Conservation (phyloP, 2,329 filamentous ascomycete species). For the Exserohilum turcica region DNA sequence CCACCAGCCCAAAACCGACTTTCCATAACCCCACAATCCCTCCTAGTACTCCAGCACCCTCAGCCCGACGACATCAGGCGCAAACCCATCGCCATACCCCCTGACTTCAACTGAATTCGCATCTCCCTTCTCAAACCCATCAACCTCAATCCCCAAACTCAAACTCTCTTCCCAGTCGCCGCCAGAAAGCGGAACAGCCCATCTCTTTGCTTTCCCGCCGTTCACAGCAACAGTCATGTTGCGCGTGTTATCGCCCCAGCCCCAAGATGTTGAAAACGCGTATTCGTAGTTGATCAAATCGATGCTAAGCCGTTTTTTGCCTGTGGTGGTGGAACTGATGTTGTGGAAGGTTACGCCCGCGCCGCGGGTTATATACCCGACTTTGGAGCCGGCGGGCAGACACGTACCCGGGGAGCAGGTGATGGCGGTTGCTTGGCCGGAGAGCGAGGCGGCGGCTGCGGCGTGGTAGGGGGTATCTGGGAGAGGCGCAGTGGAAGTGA, state of each 20-base stretch:
- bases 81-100: slow-evolving; percentile 20
- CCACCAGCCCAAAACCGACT: no score
- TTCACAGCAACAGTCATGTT: slow-evolving; percentile 49
- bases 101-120: slow-evolving; percentile 30
- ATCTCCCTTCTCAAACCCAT: slow-evolving; percentile 33
- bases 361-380: slow-evolving; percentile 35
- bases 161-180: slow-evolving; percentile 47
- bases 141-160: slow-evolving; percentile 30
- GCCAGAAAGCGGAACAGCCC: slow-evolving; percentile 49
- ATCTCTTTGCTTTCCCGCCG: slow-evolving; percentile 41
- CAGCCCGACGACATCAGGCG: slow-evolving; percentile 40
- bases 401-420: slow-evolving; percentile 35
- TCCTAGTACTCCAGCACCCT: slow-evolving; percentile 25
- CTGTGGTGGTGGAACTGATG: slow-evolving; percentile 29
- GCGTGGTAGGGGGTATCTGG: slow-evolving; percentile 38
- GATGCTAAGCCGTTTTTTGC: slow-evolving; percentile 42
- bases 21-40: no score
- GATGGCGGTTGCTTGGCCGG: slow-evolving; percentile 33
- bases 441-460: slow-evolving; percentile 37
- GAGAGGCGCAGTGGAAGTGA: slow-evolving; percentile 11
- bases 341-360: slow-evolving; percentile 36
- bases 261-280: slow-evolving; percentile 44
- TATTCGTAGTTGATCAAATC: slow-evolving; percentile 52
- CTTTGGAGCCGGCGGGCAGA: slow-evolving; percentile 41
- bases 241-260: slow-evolving; percentile 42